These are phyloP conservation scores for Rhizoctonia solani DNA, from an alignment of 1,284 basidiomycete genomes.

Conservation along the genomic window DNA sequence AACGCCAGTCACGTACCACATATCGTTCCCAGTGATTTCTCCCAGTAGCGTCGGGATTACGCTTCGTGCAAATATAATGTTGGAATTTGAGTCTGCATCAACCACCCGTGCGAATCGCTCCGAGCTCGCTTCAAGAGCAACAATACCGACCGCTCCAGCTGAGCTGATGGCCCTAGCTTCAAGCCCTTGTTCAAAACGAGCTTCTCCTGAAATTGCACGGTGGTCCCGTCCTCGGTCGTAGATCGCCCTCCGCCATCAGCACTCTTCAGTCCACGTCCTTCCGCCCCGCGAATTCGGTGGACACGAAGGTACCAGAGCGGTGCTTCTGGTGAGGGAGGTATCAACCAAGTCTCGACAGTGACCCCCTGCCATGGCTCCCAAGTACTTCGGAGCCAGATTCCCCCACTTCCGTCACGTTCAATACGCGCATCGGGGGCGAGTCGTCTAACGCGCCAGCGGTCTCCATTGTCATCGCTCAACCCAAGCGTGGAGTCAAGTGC, in stretches of 20 bases:
- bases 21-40: constrained; percentile 52
- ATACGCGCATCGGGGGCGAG: constrained; percentile 65
- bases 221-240: constrained; percentile 69
- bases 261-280: constrained; percentile 54
- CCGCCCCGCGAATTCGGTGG: constrained; percentile 59
- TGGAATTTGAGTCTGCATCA: constrained; percentile 73
- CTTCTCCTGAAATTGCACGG: constrained; percentile 54
- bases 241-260: constrained; percentile 72
- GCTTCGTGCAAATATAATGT: constrained; percentile 68
- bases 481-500: constrained; percentile 71
- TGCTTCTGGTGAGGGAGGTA: constrained; percentile 60
- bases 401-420: constrained; percentile 47
- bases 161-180: constrained; percentile 39
- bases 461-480: constrained; percentile 66
- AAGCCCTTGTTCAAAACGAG: constrained; percentile 44
- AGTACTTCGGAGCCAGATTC: constrained; percentile 60
- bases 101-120: constrained; percentile 54
- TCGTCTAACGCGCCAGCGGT: constrained; percentile 70
- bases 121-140: constrained; percentile 29
- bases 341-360: constrained; percentile 72
- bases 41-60: constrained; percentile 67
- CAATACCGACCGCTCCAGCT: constrained; percentile 53
- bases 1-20: constrained; percentile 70
- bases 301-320: constrained; percentile 72
- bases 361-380: constrained; percentile 78